These are phyloP conservation scores for Bryoglossum gracile DNA, from an alignment of 495 filamentous ascomycete genomes.

Conservation along the genomic window DNA sequence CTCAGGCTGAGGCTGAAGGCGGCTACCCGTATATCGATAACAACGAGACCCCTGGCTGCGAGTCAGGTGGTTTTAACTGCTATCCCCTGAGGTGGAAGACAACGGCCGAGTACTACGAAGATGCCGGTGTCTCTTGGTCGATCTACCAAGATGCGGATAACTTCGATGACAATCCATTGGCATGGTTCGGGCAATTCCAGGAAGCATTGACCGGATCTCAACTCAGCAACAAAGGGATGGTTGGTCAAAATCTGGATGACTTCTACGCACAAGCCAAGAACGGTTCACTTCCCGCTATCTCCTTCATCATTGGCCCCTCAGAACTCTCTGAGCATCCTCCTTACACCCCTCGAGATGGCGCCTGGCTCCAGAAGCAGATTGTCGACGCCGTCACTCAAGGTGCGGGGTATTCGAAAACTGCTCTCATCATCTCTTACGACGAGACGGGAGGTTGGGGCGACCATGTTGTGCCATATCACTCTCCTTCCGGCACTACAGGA, in stretches of 20 bases:
- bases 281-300: conserved; percentile 45
- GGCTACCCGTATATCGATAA: conserved; percentile 48
- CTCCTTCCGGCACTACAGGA: conserved; percentile 40
- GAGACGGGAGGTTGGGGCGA: conserved; percentile 51
- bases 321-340: conserved; percentile 48
- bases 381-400: conserved; percentile 43
- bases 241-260: conserved; percentile 36
- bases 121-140: conserved; percentile 48
- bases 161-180: conserved; percentile 48
- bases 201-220: conserved; percentile 31
- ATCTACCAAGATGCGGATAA: conserved; percentile 47
- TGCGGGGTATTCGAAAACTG: conserved; percentile 42
- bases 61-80: conserved; percentile 38
- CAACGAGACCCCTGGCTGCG: conserved; percentile 48
- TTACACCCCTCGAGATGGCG: conserved; percentile 46
- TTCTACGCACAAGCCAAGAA: conserved; percentile 46
- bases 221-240: conserved; percentile 39
- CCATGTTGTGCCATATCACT: conserved; percentile 48
- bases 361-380: conserved; percentile 49
- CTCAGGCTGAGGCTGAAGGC: conserved; percentile 36
- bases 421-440: conserved; percentile 47
- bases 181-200: conserved; percentile 50
- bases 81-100: conserved; percentile 51
- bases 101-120: conserved; percentile 43
- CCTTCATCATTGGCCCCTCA: conserved; percentile 45